phyloP scores from a whole-genome alignment of 345 rosid species.

The Passiflora organensis region DNA sequence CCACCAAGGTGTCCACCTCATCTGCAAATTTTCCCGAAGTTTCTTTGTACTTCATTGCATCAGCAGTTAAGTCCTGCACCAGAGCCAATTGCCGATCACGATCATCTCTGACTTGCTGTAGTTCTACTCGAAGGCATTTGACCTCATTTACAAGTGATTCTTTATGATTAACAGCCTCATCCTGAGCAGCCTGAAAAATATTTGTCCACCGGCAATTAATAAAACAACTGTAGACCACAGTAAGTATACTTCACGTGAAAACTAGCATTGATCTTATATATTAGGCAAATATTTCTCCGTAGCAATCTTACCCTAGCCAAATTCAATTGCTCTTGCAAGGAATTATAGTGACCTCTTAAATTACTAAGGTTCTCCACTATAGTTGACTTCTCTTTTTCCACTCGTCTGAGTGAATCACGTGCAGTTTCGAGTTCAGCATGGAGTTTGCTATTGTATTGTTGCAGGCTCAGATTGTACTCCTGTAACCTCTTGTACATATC shows the following conservation, averaged over 20 bases:
- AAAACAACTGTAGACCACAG: too few species aligned
- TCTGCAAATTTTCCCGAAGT: conserved; percentile 62
- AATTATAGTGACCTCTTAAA: conserved; percentile 72
- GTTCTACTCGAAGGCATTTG: conserved; percentile 64
- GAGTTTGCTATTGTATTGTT: conserved; percentile 72
- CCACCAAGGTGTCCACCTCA: conserved; percentile 56
- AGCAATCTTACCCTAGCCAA: conserved; percentile 52
- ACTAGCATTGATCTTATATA: not conserved
- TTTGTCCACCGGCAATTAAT: not conserved
- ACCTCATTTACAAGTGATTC: conserved; percentile 59
- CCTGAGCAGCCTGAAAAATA: conserved; percentile 52
- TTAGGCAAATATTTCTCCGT: not conserved
- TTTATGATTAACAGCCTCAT: conserved; percentile 65
- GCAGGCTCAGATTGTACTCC: conserved; percentile 79
- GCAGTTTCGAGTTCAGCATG: conserved; percentile 54
- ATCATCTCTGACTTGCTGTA: conserved; percentile 80
- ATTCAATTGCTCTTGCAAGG: conserved; percentile 74
- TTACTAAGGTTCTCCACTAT: conserved; percentile 77
- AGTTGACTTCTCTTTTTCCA: conserved; percentile 72
- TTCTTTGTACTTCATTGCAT: conserved; percentile 55
- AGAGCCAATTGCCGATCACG: conserved; percentile 64
- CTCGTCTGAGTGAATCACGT: conserved; percentile 54
- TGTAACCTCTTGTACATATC: conserved; percentile 71
- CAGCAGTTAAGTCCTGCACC: conserved; percentile 55
- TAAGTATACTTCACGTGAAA: not conserved